These are phyloP conservation scores for Bondarzewia mesenterica DNA, from an alignment of 1,284 basidiomycete species.

Conservation along the genomic window DNA sequence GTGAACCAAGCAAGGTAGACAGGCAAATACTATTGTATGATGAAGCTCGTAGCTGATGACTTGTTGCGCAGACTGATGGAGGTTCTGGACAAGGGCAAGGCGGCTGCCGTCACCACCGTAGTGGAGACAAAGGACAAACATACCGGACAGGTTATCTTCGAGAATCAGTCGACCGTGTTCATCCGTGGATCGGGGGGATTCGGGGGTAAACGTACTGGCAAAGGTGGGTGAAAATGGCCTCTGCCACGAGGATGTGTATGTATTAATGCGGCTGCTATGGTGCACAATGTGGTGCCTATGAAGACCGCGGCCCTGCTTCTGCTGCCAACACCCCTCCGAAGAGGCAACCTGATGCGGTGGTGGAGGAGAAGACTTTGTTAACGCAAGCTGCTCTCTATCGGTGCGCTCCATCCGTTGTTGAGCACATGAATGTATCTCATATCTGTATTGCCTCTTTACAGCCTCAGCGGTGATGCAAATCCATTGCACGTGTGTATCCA, in stretches of 20 bases:
- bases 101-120: slow-evolving; percentile 77
- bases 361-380: slow-evolving; percentile 79
- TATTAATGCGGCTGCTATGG: neutral
- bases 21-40: too few species aligned
- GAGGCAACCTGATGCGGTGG: slow-evolving; percentile 75
- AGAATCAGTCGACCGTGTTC: slow-evolving; percentile 90
- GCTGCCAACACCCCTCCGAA: slow-evolving; percentile 80
- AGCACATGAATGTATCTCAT: neutral
- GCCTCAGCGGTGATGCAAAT: slow-evolving; percentile 85
- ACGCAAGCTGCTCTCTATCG: slow-evolving; percentile 90
- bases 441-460: slow-evolving; percentile 25
- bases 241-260: neutral
- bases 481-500: slow-evolving; percentile 70
- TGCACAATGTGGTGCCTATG: neutral
- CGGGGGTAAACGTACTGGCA: slow-evolving; percentile 83
- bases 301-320: slow-evolving; percentile 88
- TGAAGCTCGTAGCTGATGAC: too few species aligned
- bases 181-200: slow-evolving; percentile 94
- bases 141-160: slow-evolving; percentile 80
- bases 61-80: slow-evolving; percentile 52
- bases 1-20: slow-evolving; percentile 65
- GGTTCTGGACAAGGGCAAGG: slow-evolving; percentile 88
- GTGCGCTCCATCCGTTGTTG: slow-evolving; percentile 29
- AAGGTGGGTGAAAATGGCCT: slow-evolving; percentile 38
- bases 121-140: slow-evolving; percentile 76